Conservation (phyloP, 2,329 filamentous ascomycete genomes). For the Pestalotiopsis sp. region DNA sequence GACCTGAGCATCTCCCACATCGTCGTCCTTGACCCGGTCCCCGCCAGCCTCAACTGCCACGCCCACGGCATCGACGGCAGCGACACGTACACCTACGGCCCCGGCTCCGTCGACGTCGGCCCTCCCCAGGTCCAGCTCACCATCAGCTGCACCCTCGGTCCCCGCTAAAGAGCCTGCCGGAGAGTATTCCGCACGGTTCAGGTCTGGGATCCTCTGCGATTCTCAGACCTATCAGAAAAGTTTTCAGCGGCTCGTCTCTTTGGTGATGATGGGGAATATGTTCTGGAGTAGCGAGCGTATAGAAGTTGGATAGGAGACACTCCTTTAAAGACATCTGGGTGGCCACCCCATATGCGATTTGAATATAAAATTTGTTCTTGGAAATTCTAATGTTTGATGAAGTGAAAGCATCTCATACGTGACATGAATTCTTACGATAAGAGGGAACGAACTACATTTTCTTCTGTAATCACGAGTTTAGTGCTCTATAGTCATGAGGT, state of each 20-base stretch:
- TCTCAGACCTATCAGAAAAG: background rate
- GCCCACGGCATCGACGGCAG: slow-evolving; percentile 9
- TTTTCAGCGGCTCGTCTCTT: background rate
- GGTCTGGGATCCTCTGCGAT: background rate
- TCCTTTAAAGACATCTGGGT: background rate
- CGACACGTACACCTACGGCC: slow-evolving; percentile 6
- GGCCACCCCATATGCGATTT: background rate
- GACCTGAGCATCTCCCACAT: slow-evolving; percentile 12
- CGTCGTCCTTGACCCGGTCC: background rate
- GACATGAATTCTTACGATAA: too few species aligned
- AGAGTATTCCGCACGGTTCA: background rate
- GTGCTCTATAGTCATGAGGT: too few species aligned
- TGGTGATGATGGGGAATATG: background rate
- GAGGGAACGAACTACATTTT: too few species aligned
- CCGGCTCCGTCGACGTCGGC: slow-evolving; percentile 7
- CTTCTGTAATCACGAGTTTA: too few species aligned
- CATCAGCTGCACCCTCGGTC: slow-evolving; percentile 3
- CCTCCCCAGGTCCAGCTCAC: slow-evolving; percentile 7
- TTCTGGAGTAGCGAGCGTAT: background rate
- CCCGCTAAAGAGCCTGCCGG: background rate
- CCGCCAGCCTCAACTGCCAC: slow-evolving; percentile 4
- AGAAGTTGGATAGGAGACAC: background rate
- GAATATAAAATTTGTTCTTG: background rate
- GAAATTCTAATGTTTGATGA: too few species aligned
- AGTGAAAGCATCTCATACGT: too few species aligned